Evolutionary conservation across 202 grass and related monocot species (phyloP).

Genomic region (Setaria italica): DNA sequence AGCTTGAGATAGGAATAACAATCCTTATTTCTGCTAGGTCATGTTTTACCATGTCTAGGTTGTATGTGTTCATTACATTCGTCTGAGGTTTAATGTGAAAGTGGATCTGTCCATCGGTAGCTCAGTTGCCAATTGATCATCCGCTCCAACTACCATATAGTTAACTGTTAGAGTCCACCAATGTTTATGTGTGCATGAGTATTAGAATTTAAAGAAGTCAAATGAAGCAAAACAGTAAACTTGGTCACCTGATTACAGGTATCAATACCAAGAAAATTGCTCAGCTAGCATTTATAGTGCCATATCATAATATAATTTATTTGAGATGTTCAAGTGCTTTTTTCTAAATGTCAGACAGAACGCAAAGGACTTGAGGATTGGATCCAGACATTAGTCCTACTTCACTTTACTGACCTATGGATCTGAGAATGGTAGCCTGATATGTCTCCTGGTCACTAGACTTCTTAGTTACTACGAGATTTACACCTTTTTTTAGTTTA

Average conservation of each 20-base stretch:
- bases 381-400: constrained; percentile 1
- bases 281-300: not conserved
- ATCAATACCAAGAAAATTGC: not conserved
- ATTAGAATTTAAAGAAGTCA: not conserved
- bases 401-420: constrained; percentile 13
- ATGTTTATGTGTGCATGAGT: not conserved
- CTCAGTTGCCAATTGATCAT: not conserved
- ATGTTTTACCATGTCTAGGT: constrained; percentile 7
- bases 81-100: not conserved
- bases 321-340: constrained; percentile 16
- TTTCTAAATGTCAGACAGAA: constrained; percentile 6
- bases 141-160: not conserved
- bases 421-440: constrained; percentile 12
- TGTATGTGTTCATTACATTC: constrained; percentile 28
- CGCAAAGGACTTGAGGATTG: not conserved
- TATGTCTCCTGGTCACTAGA: constrained; percentile 1
- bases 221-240: constrained; percentile 9
- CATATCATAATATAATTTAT: constrained; percentile 24
- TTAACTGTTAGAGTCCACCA: not conserved
- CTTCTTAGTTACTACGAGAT: constrained; percentile 1
- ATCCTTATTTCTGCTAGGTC: constrained; percentile 10
- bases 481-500: not conserved
- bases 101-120: constrained; percentile 1
- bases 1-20: not conserved
- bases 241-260: constrained; percentile 5